Percentiles rank a stretch among this genome's conserved stretches.
Conservation (phyloP, 1,284 basidiomycete species). For the Tilletia indica region DNA sequence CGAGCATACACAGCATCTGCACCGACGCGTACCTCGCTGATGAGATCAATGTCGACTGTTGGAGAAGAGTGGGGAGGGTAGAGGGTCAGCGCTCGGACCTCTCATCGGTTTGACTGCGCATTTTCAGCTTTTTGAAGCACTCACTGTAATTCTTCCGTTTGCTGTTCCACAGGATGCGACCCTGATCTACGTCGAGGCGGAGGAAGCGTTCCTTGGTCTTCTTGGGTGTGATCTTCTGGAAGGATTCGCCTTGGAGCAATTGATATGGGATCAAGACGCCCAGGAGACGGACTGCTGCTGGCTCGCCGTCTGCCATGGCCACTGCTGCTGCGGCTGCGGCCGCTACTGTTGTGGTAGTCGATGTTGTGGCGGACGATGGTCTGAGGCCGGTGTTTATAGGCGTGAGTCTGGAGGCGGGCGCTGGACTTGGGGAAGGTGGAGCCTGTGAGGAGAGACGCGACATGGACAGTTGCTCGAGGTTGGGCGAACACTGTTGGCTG, state of each 20-base stretch:
- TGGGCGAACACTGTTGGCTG: too few species aligned
- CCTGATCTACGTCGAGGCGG: conserved; percentile 73
- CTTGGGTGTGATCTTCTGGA: conserved; percentile 86
- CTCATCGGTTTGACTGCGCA: neutral
- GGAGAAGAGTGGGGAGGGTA: neutral
- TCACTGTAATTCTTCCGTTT: conserved; percentile 61
- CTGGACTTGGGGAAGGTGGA: too few species aligned
- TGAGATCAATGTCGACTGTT: conserved; percentile 80
- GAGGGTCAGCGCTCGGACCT: too few species aligned
- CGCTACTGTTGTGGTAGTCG: too few species aligned
- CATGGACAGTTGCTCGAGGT: too few species aligned
- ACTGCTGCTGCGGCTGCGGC: too few species aligned
- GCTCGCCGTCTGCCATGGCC: neutral
- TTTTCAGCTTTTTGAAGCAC: neutral
- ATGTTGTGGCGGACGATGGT: too few species aligned
- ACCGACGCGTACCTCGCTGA: conserved; percentile 84
- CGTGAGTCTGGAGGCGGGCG: too few species aligned
- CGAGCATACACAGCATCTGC: neutral
- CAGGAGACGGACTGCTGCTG: neutral
- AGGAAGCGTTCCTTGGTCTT: conserved; percentile 75
- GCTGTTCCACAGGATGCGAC: conserved; percentile 80
- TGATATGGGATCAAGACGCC: conserved; percentile 22
- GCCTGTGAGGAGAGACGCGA: too few species aligned
- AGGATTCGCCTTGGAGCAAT: conserved; percentile 54
- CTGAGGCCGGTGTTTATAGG: too few species aligned